These are phyloP conservation scores for Exophiala mesophila DNA, from an alignment of 2,329 filamentous ascomycete genomes.

Conservation along the genomic window DNA sequence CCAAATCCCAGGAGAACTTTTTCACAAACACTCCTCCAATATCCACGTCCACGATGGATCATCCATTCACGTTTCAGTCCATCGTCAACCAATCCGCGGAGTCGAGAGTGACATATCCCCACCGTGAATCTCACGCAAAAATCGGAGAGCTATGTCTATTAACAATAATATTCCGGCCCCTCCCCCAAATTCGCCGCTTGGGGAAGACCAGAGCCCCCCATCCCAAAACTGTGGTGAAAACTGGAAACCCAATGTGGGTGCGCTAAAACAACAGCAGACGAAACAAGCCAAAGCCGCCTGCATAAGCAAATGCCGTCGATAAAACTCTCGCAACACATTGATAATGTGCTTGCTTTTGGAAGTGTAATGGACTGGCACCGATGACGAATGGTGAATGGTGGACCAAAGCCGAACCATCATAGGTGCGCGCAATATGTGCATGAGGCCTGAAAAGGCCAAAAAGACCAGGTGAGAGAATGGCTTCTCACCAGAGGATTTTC, in stretches of 20 bases:
- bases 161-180: neutral
- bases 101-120: neutral
- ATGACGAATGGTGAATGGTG: no score
- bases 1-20: neutral
- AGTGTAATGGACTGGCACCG: no score
- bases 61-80: neutral
- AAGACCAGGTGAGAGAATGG: no score
- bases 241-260: constrained; percentile 7
- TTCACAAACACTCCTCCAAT: neutral
- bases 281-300: constrained; percentile 1
- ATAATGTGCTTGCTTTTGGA: no score
- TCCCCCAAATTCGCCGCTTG: no score
- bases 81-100: neutral
- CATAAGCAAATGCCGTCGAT: constrained; percentile 1
- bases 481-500: no score
- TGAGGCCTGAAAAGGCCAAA: no score
- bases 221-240: neutral
- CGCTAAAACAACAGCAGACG: constrained; percentile 26
- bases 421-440: neutral
- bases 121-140: neutral
- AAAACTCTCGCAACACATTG: no score
- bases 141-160: neutral
- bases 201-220: no score
- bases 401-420: no score
- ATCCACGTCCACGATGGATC: neutral